Base-by-base conservation (phyloP, 2,329 filamentous ascomycete genomes). In the Orbilia ellipsospora region DNA sequence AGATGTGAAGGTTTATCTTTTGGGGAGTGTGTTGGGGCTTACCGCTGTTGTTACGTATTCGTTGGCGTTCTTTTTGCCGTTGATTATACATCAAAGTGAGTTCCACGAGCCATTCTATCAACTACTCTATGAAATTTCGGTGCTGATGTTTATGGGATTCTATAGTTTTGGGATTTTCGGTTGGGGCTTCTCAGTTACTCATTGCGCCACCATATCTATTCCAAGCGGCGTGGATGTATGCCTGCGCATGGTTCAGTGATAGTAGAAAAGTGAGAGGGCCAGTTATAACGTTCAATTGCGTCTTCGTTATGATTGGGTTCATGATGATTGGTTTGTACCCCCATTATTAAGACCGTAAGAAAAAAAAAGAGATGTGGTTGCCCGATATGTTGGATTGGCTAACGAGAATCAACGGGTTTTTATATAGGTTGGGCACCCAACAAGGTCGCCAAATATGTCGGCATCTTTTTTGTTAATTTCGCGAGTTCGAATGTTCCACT, bases 401-500 rank as follows among this genome's bases (percentile, higher is more conserved):
- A 6, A 36, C 2, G 5, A 36, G 31, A 10, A 36, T 6, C 8
- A 36, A 36, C 10, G 1, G 1, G 31, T 36, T 2, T 36, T 7
- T 36, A 36, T 36, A 36, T 36, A 36, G 91, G 90, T 44, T 94
- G 89, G 84, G 85, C 87, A 52, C 79, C 82, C n/a, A 85, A 82
- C 77, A 78, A 87, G 1, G 85, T 81, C 0, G 87, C 89, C 7
- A 87, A 90, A 54, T 93, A 93, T 82, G 89, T 92, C 77, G 91
- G 91, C 61, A 86, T 92, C 66, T 93, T 94, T 83, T 83, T 94
- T 52, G 86, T 88, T 15, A 90, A 90, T 0, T 90, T 90, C 0
- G 89, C 89, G 77, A 93, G 93, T 82, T 87, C 89, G 77, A 95
- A 95, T 80, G 85, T 94, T 2, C 92, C 93, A 0, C 85, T 88